Evolutionary conservation across 805 yeast species (phyloP).

Genomic region (Torulaspora gathmanii): DNA sequence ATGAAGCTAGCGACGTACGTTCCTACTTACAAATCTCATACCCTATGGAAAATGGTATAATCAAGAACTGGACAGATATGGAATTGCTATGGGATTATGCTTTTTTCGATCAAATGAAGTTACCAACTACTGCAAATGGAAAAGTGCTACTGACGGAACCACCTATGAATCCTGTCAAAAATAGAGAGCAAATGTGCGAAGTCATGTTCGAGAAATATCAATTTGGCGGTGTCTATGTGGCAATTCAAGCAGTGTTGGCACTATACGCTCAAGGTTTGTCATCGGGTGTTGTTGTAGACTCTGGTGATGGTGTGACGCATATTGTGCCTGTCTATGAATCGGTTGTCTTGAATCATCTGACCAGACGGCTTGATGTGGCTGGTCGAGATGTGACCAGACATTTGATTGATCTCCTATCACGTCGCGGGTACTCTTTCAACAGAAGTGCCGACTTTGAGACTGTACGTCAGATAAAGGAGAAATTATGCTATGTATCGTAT

Average conservation of each 20-base stretch:
- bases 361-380: conserved; percentile 90
- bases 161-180: conserved; percentile 92
- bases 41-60: conserved; percentile 98
- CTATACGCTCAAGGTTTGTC: conserved; percentile 94
- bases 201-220: conserved; percentile 91
- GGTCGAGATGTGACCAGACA: conserved; percentile 98
- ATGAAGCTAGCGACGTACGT: conserved; percentile 87
- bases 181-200: conserved; percentile 88
- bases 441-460: conserved; percentile 99
- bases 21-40: conserved; percentile 88
- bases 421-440: conserved; percentile 97
- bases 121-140: conserved; percentile 67
- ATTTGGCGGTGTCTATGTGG: conserved; percentile 91
- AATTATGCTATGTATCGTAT: conserved; percentile 89
- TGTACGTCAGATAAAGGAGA: conserved; percentile 95
- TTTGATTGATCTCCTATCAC: conserved; percentile 79
- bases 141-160: conserved; percentile 93
- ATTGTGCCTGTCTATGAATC: conserved; percentile 97
- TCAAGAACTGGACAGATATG: conserved; percentile 98
- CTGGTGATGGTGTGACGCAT: conserved; percentile 94
- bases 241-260: conserved; percentile 97
- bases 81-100: conserved; percentile 98
- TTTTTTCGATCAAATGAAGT: conserved; percentile 82
- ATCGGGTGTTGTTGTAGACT: conserved; percentile 96
- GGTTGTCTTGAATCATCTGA: conserved; percentile 90